These are phyloP conservation scores for Teratosphaeria gauchensis DNA, from an alignment of 2,329 filamentous ascomycete genomes.

Conservation along the genomic window DNA sequence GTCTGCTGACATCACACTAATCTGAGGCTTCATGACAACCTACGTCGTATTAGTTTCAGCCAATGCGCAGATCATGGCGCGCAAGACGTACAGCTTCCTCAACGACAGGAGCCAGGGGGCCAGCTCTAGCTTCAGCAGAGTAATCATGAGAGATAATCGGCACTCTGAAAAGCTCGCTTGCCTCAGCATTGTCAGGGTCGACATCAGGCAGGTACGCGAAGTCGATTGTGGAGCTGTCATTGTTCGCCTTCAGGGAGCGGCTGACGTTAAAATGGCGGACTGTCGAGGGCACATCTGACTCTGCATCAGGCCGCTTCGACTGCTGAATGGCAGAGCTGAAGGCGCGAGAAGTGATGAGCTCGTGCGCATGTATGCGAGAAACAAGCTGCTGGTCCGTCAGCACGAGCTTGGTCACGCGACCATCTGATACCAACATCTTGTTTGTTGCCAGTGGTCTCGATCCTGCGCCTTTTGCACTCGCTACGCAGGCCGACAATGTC, in stretches of 20 bases:
- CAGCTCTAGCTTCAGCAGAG: slow-evolving; percentile 9
- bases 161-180: slow-evolving; percentile 18
- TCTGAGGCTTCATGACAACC: slow-evolving; percentile 46
- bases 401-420: background rate
- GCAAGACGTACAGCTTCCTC: background rate
- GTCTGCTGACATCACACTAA: slow-evolving; percentile 44
- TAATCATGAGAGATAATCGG: slow-evolving; percentile 22
- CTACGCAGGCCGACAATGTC: slow-evolving; percentile 41
- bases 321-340: slow-evolving; percentile 47
- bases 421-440: slow-evolving; percentile 34
- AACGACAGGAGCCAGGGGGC: slow-evolving; percentile 1
- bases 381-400: slow-evolving; percentile 31
- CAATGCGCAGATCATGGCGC: background rate
- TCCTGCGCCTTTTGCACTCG: slow-evolving; percentile 42
- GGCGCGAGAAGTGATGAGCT: slow-evolving; percentile 42
- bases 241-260: slow-evolving; percentile 45
- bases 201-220: slow-evolving; percentile 51
- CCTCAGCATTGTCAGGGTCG: slow-evolving; percentile 19
- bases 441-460: slow-evolving; percentile 39
- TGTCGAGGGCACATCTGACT: slow-evolving; percentile 16
- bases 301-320: slow-evolving; percentile 28
- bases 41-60: background rate
- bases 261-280: slow-evolving; percentile 54
- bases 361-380: slow-evolving; percentile 44
- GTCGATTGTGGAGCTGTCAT: slow-evolving; percentile 53